These are phyloP conservation scores for Aaosphaeria pasadenensis DNA, from an alignment of 2,329 filamentous ascomycete genomes.

Conservation along the genomic window DNA sequence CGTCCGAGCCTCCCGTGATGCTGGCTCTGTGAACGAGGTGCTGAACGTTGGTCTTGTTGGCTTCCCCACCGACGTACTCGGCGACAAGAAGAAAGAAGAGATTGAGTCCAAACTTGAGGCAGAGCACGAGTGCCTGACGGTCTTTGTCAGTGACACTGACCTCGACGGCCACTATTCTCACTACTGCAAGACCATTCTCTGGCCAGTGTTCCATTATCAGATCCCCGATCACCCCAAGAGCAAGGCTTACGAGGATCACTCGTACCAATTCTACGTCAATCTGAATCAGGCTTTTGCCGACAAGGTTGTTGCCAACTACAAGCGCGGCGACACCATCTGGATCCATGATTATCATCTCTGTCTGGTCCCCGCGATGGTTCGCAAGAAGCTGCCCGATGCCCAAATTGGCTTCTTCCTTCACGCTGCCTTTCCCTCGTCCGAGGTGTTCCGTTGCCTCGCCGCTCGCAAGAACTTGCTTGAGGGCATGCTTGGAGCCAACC, in stretches of 20 bases:
- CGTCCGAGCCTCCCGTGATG: conserved; percentile 70
- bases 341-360: conserved; percentile 94
- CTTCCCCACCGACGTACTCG: conserved; percentile 86
- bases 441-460: conserved; percentile 90
- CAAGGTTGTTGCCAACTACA: conserved; percentile 86
- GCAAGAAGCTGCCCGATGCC: conserved; percentile 84
- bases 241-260: conserved; percentile 96
- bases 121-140: conserved; percentile 77
- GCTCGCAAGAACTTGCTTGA: conserved; percentile 83
- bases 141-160: conserved; percentile 86
- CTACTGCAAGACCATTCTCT: conserved; percentile 96
- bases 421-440: conserved; percentile 91
- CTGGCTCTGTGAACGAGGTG: conserved; percentile 68
- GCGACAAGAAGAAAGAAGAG: conserved; percentile 72
- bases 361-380: conserved; percentile 83
- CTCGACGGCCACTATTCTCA: conserved; percentile 93
- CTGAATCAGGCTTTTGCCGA: conserved; percentile 93
- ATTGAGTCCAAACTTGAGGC: conserved; percentile 79
- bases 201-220: conserved; percentile 98
- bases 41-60: conserved; percentile 92
- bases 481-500: conserved; percentile 87
- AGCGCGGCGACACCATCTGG: conserved; percentile 90
- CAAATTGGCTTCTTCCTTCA: conserved; percentile 97
- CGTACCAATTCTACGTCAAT: conserved; percentile 90
- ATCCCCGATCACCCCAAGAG: conserved; percentile 97